Evolutionary conservation across 805 yeast species (phyloP).

Genomic region (Suhomyces sp.): DNA sequence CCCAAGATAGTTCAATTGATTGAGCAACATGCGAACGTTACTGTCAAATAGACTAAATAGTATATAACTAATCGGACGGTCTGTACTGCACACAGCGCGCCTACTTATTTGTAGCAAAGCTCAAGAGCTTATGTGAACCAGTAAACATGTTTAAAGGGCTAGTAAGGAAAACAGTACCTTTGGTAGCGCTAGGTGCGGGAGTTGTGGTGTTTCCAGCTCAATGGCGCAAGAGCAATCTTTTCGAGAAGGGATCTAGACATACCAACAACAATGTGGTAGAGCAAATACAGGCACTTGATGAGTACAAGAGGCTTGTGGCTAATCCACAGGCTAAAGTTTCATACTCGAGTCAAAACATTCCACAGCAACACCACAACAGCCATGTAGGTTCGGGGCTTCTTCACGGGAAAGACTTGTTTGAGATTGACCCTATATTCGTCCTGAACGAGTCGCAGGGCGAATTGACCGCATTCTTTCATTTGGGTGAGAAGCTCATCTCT

Average conservation of each 20-base stretch:
- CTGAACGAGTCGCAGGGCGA: conserved; percentile 49
- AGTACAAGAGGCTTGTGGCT: conserved; percentile 16
- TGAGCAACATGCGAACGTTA: conserved; percentile 28
- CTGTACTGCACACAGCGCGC: not conserved
- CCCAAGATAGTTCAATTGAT: conserved; percentile 29
- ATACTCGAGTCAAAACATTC: conserved; percentile 16
- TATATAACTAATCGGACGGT: not conserved
- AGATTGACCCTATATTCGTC: conserved; percentile 74
- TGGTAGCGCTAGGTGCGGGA: conserved; percentile 32
- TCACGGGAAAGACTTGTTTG: conserved; percentile 63
- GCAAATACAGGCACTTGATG: conserved; percentile 17
- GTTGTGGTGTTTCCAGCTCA: conserved; percentile 25
- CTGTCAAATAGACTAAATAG: conserved; percentile 10
- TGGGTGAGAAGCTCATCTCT: conserved; percentile 66
- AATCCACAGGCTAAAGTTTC: conserved; percentile 12
- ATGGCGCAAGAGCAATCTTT: conserved; percentile 18
- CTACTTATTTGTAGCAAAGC: not conserved
- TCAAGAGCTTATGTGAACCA: not conserved
- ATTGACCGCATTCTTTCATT: conserved; percentile 62
- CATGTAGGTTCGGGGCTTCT: conserved; percentile 73
- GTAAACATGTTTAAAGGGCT: conserved; percentile 25
- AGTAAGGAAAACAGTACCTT: conserved; percentile 25
- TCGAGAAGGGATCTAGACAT: conserved; percentile 12
- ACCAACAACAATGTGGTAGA: conserved; percentile 20
- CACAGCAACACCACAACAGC: conserved; percentile 14